phyloP scores from a whole-genome alignment of 495 filamentous ascomycete genomes.

The Hyaloscypha variabilis region DNA sequence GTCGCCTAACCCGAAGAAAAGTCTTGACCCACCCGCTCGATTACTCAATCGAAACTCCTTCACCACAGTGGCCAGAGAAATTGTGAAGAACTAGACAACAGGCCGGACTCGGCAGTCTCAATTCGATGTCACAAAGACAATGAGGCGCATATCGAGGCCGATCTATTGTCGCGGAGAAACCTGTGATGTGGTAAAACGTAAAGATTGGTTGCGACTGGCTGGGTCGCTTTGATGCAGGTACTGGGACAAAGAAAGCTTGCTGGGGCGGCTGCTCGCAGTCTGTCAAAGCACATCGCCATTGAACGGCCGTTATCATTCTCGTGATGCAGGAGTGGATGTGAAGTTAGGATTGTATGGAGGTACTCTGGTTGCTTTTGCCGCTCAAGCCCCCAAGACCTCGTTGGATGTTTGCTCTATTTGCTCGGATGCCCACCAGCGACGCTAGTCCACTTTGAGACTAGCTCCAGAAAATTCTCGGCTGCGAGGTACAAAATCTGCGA shows the following conservation, averaged over 20 bases:
- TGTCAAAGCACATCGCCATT: conserved; percentile 15
- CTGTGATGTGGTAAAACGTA: neutral
- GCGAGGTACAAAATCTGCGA: conserved; percentile 17
- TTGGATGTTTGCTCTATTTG: no score
- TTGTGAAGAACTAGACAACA: neutral
- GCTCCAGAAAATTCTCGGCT: conserved; percentile 11
- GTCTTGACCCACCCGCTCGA: neutral
- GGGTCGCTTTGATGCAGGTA: neutral
- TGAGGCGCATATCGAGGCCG: neutral
- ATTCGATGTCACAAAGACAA: neutral
- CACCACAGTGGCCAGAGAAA: neutral
- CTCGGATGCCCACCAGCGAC: no score
- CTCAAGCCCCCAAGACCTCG: conserved; percentile 2
- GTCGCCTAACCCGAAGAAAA: neutral
- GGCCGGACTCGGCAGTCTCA: neutral
- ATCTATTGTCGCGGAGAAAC: neutral
- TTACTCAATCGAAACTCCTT: neutral
- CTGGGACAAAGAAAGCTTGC: neutral
- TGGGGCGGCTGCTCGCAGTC: conserved; percentile 11
- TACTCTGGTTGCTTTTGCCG: neutral
- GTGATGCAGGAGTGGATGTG: conserved; percentile 15
- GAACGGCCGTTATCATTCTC: conserved; percentile 4
- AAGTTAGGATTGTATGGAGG: neutral
- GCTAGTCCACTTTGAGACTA: neutral
- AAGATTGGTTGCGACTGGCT: neutral